Evolutionary conservation across 805 yeast species (phyloP).

Genomic region (Candida alai): DNA sequence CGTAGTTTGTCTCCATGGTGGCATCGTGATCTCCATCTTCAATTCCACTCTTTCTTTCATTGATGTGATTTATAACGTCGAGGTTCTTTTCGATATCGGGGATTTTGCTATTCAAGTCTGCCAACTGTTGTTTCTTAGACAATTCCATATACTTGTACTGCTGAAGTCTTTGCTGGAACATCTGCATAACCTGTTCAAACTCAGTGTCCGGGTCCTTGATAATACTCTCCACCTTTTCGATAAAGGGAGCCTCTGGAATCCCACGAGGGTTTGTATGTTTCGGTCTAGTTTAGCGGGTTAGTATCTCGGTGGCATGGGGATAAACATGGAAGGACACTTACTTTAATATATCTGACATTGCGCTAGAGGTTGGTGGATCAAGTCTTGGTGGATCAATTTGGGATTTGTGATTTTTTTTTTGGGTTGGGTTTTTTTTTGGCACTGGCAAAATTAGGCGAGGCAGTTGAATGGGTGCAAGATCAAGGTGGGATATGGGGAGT

Average conservation of each 20-base stretch:
- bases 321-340: constrained; percentile 14
- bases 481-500: too few species aligned
- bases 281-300: constrained; percentile 9
- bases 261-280: constrained; percentile 79
- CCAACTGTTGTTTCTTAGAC: constrained; percentile 46
- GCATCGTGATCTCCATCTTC: constrained; percentile 24
- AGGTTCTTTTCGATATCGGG: constrained; percentile 93
- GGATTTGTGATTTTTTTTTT: too few species aligned
- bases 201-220: constrained; percentile 61
- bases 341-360: constrained; percentile 30
- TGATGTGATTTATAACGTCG: constrained; percentile 61
- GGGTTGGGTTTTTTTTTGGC: too few species aligned
- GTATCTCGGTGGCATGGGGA: constrained; percentile 1
- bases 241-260: constrained; percentile 93
- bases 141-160: constrained; percentile 87
- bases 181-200: constrained; percentile 62
- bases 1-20: constrained; percentile 69
- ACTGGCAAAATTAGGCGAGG: too few species aligned
- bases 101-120: constrained; percentile 60
- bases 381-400: too few species aligned
- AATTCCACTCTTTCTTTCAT: constrained; percentile 39
- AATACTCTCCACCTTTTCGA: constrained; percentile 74
- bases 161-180: constrained; percentile 83
- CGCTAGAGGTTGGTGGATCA: not conserved
- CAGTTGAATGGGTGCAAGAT: too few species aligned